Evolutionary conservation across 1,284 basidiomycete species (phyloP), one percentile per base, ranked within the genome.

Genomic region (Uromyces viciae-fabae): DNA sequence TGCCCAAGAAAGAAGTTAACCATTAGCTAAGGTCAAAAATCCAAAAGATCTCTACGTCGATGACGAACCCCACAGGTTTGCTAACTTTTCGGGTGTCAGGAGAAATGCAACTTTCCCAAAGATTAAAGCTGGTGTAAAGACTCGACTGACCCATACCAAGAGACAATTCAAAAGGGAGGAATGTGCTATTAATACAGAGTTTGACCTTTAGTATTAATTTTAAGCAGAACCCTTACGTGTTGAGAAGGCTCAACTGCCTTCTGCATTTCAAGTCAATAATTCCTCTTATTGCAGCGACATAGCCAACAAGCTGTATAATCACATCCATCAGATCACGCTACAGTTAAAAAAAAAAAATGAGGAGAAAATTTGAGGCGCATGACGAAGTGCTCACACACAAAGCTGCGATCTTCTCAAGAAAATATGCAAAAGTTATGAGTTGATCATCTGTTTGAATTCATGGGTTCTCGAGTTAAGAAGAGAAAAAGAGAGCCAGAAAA

Each of bases 91-190:
- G 0, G 87, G 87, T 14, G 86, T 86, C 43, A 88, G 83, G 17
- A 84, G 84, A 82, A 87, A 88, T 0, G 87, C 87, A n/a, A 87
- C 86, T 82, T 88, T 88, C 83, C 84, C 85, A 83, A 87, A 87
- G 22, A 87, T 84, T 58, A 87, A 82, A 22, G 86, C 83, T 1
- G 85, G 85, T 3, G 86, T 86, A 83, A 86, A 84, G 74, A 85
- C 66, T 74, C 85, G n/a, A 81, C 84, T 77, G 22, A 11, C 11
- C 22, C 46, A 22, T 22, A 49, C 46, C 11, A 49, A 49, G 22
- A 11, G 46, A 11, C 46, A 22, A 22, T 22, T 49, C 22, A 11
- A 11, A 84, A 85, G 38, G 85, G 82, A 22, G 81, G 75, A 3
- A 83, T 82, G 77, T 85, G 19, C 82, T 75, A 83, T 36, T 8